phyloP scores from a whole-genome alignment of 257 asterid genomes.

The Solanum lignicaule region DNA sequence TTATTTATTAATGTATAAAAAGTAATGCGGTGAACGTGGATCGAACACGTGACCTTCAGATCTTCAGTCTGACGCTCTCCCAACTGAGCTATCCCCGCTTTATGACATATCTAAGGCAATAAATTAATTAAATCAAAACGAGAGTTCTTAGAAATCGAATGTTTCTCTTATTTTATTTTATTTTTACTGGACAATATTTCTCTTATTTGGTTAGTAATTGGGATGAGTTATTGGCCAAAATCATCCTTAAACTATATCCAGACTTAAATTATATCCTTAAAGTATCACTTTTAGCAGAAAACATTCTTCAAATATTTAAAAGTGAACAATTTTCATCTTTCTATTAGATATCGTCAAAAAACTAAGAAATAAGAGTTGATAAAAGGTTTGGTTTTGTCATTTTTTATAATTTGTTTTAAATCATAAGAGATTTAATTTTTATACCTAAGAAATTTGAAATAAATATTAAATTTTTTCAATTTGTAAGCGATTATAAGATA shows the following conservation, averaged over 20 bases:
- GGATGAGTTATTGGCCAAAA: background rate
- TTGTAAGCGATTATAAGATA: background rate
- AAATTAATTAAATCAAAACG: too few relatives aligned
- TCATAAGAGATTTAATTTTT: background rate
- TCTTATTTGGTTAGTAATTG: background rate
- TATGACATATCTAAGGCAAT: rapidly evolving
- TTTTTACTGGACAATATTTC: background rate
- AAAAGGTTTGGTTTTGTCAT: background rate
- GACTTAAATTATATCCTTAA: too few relatives aligned
- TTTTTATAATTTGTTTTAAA: too few relatives aligned
- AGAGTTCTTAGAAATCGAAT: background rate
- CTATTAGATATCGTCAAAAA: too few relatives aligned
- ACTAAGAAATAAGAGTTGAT: background rate
- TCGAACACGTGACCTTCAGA: conserved; percentile 96
- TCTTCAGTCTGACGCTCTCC: conserved; percentile 95
- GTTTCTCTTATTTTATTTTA: background rate
- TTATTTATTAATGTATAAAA: too few relatives aligned
- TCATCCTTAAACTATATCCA: too few relatives aligned
- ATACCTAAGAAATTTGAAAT: background rate
- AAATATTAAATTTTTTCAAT: too few relatives aligned
- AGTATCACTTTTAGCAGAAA: too few relatives aligned
- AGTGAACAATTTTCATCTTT: too few relatives aligned
- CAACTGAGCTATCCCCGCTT: conserved; percentile 93
- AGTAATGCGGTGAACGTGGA: conserved; percentile 89
- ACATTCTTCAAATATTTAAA: too few relatives aligned